Evolutionary conservation across 2,329 filamentous ascomycete species (phyloP), one percentile per base, ranked within the genome.

Genomic region (Fusarium sp.): DNA sequence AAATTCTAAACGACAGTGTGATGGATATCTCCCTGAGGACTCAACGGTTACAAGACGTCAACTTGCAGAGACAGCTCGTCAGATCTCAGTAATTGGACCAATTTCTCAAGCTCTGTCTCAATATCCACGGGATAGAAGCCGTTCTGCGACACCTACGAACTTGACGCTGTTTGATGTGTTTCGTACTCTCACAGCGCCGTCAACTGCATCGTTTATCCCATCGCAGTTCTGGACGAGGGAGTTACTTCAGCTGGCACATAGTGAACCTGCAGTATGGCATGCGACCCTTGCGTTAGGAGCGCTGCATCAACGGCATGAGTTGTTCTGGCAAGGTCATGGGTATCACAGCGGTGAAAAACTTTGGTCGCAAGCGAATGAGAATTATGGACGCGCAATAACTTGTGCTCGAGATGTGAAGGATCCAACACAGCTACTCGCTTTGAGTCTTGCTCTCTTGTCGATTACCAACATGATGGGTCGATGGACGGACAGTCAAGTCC

Each of bases 221-320:
- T 78, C 78, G 3, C 59, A 69, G 8, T 81, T 82, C 50, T 82
- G 80, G 80, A 75, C 70, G 12, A 62, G 66, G 11, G 73, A 77
- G 12, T 38, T 81, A 6, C 68, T 82, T 2, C 80, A 81, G 72
- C 67, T 80, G 4, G 79, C 80, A 0, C 79, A 81, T 57, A 64
- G 57, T 48, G 79, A 81, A 56, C 78, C 79, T 12, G 79, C 80
- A 7, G 75, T 80, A 1, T 82, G 80, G 80, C 77, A 79, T 37
- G 79, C 79, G 5, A 77, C 77, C 0, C 76, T 80, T 9, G 80
- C 80, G 0, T 46, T 82, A 6, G 81, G 80, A 1, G 80, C 80
- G 6, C 68, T 82, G 46, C 80, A 82, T 41, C 77, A 77, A 20
- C 69, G 73, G 2, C 64, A 73, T 37, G 62, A 73, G 30, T 57